Evolutionary conservation across 345 rosid species (phyloP).

Genomic region (Eucalyptus tenuipes): DNA sequence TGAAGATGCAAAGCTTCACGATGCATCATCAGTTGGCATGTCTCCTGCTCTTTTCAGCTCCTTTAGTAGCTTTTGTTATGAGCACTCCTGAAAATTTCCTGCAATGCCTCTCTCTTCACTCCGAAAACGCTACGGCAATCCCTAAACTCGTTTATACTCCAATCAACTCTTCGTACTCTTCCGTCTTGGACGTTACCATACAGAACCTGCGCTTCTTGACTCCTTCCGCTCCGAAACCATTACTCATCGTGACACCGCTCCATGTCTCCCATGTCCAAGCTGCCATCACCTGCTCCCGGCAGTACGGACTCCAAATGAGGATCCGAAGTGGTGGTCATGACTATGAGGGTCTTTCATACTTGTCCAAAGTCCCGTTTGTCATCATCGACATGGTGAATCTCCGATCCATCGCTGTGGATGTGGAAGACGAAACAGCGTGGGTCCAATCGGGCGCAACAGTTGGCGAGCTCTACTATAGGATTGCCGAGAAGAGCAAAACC

Average conservation of each 20-base stretch:
- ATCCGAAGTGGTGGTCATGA: background rate
- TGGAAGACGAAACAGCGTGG: background rate
- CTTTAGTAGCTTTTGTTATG: background rate
- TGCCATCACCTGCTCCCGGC: constrained; percentile 9
- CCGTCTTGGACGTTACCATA: background rate
- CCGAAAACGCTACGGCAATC: background rate
- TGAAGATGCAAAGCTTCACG: too few species aligned
- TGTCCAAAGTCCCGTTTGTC: background rate
- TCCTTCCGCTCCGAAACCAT: constrained; percentile 7
- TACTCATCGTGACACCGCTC: constrained; percentile 13
- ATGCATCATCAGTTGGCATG: background rate
- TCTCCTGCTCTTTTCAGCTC: background rate
- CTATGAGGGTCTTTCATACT: background rate
- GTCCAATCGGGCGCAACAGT: background rate
- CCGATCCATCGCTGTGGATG: background rate
- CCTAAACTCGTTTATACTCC: background rate
- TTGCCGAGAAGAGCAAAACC: background rate
- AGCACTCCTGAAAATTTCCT: background rate
- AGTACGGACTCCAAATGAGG: background rate
- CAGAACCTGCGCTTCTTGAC: background rate
- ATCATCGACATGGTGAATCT: background rate
- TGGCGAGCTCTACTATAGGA: background rate
- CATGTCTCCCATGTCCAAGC: constrained; percentile 24
- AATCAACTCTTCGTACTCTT: background rate
- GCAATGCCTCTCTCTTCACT: background rate